phyloP scores from a whole-genome alignment of 805 yeast genomes.

The Wickerhamomyces tratensis region DNA sequence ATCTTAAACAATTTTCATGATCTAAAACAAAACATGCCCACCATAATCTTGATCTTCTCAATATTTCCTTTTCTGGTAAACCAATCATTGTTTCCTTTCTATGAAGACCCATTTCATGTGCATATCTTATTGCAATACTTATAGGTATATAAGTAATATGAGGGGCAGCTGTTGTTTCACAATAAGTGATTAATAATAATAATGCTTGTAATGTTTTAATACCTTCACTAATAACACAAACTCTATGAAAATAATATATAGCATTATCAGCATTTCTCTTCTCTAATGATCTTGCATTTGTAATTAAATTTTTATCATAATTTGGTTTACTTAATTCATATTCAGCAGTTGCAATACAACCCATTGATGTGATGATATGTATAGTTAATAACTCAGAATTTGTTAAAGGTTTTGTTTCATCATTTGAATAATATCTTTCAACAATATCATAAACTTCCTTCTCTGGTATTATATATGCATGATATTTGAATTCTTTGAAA shows the following conservation, averaged over 20 bases:
- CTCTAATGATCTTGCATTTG: constrained; percentile 19
- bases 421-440: constrained; percentile 8
- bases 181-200: constrained; percentile 31
- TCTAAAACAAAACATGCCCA: constrained; percentile 39
- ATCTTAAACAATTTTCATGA: constrained; percentile 30
- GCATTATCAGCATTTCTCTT: constrained; percentile 26
- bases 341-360: constrained; percentile 5
- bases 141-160: constrained; percentile 33
- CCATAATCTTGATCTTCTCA: constrained; percentile 34
- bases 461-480: constrained; percentile 4
- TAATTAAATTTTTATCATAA: constrained; percentile 4
- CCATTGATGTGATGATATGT: constrained; percentile 19
- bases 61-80: constrained; percentile 25
- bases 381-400: constrained; percentile 24
- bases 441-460: constrained; percentile 12
- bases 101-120: constrained; percentile 50
- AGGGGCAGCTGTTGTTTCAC: constrained; percentile 26
- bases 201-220: constrained; percentile 41
- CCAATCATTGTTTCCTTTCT: constrained; percentile 33
- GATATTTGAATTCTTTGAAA: constrained; percentile 5
- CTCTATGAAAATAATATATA: constrained; percentile 42
- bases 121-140: constrained; percentile 40
- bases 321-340: background rate
- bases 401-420: constrained; percentile 5
- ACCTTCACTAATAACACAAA: constrained; percentile 42